A percentile compares a stretch with the other conserved stretches of the same genome.
phyloP scores from a whole-genome alignment of 495 filamentous ascomycete species.

The Lasiosphaeria miniovina region DNA sequence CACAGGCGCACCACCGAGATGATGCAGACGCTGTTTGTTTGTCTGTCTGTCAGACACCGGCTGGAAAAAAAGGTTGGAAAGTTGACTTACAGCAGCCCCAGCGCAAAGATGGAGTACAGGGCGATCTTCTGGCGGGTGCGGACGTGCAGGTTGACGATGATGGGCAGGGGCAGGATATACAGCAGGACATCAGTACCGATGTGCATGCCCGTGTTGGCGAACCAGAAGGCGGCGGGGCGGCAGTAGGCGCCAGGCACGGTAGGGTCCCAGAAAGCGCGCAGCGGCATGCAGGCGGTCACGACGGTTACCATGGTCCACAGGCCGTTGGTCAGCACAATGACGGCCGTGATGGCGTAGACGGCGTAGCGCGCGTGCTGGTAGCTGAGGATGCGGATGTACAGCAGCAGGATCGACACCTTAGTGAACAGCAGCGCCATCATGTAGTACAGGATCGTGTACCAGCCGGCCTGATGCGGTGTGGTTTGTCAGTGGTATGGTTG shows the following conservation, averaged over 20 bases:
- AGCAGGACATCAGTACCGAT: conserved; percentile 31
- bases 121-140: conserved; percentile 19
- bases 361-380: conserved; percentile 22
- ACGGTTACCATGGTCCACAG: conserved; percentile 23
- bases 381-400: conserved; percentile 29
- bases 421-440: conserved; percentile 28
- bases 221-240: conserved; percentile 18
- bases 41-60: background rate
- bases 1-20: conserved; percentile 32
- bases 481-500: background rate
- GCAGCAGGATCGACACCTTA: conserved; percentile 26
- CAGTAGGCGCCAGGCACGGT: conserved; percentile 13
- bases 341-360: conserved; percentile 16
- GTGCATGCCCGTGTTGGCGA: conserved; percentile 24
- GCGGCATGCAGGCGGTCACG: conserved; percentile 23
- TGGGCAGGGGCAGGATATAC: conserved; percentile 33
- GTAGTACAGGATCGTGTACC: conserved; percentile 30
- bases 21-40: conserved; percentile 20
- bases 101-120: conserved; percentile 19
- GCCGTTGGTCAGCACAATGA: conserved; percentile 21
- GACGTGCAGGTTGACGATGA: conserved; percentile 28
- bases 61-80: background rate
- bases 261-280: conserved; percentile 19
- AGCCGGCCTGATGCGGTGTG: conserved; percentile 17
- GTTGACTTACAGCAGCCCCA: conserved; percentile 25